A percentile compares a stretch with the other conserved stretches of the same genome.
phyloP scores from a whole-genome alignment of 495 filamentous ascomycete species.

The Daldinia caldariorum region DNA sequence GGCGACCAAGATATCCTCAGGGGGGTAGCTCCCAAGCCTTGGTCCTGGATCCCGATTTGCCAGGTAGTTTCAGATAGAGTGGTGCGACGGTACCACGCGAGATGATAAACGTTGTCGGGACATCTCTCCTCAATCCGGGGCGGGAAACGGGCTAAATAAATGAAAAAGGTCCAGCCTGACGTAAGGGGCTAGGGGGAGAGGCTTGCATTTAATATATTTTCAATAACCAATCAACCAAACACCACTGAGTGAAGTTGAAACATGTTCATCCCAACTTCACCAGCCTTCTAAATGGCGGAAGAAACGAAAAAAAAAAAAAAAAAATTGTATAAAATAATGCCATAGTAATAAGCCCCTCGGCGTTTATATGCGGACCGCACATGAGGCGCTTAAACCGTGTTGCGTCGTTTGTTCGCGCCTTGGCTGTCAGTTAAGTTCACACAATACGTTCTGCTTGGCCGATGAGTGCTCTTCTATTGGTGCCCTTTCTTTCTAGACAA shows the following conservation, averaged over 20 bases:
- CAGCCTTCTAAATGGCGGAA: background rate
- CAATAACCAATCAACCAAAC: conserved; percentile 21
- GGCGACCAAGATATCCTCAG: background rate
- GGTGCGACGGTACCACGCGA: conserved; percentile 29
- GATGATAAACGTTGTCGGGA: conserved; percentile 9
- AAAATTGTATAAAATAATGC: too few species aligned
- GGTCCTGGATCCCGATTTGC: background rate
- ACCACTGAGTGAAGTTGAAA: conserved; percentile 28
- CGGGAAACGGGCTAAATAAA: conserved; percentile 14
- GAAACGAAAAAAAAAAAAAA: background rate
- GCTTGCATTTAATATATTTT: conserved; percentile 6
- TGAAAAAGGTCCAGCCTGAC: background rate
- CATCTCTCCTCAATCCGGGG: background rate
- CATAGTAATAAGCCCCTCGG: conserved; percentile 1
- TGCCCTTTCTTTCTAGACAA: background rate
- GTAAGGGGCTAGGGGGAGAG: conserved; percentile 28
- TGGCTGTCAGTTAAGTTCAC: background rate
- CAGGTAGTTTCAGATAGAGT: conserved; percentile 16
- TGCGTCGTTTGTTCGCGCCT: background rate
- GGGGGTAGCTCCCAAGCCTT: conserved; percentile 6
- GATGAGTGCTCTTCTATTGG: background rate
- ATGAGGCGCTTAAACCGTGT: conserved; percentile 16
- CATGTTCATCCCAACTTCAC: conserved; percentile 18
- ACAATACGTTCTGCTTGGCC: background rate
- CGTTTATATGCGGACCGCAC: background rate